Evolutionary conservation across 352 stramenopile species (phyloP), one percentile per base, ranked within the genome.

Genomic region (Salisapilia sapeloensis): DNA sequence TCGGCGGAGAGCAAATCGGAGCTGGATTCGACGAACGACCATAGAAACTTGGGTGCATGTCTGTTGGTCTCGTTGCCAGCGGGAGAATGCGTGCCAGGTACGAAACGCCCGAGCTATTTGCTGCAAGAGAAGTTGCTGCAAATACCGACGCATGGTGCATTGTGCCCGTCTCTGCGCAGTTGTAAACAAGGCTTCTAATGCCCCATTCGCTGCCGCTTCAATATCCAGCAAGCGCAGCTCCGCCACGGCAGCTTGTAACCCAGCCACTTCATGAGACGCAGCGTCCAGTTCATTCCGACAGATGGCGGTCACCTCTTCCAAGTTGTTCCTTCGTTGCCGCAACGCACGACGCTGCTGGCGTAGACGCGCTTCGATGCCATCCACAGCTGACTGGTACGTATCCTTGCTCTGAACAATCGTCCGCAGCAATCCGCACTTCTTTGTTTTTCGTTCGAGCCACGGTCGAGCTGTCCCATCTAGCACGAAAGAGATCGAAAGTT

Each of bases 281-380:
- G 53, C 53, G 27, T 81, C 69, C 35, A 84, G 34, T 6, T 67
- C 64, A 39, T 84, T 84, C 24, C 62, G 69, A n/a, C n/a, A n/a
- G n/a, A n/a, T n/a, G n/a, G n/a, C n/a, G n/a, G n/a, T n/a, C 40
- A 70, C 75, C 39, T 70, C 57, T 42, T 84, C 60, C 29, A 60
- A 55, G 14, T 81, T 65, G 25, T 66, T 46, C n/a, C 52, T 62
- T 4, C 52, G 49, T 10, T 60, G 43, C 17, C 81, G 34, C 8
- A 40, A 42, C n/a, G 50, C 50, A 19, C 70, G 50, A 11, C 44
- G 26, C 63, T 67, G 9, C 79, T 35, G 13, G 24, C 35, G 12
- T 57, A 48, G 23, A 84, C 35, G 9, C 81, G 61, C 3, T 34
- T 37, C 12, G 52, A 23, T 0, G 24, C 9, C n/a, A n/a, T n/a